Base-by-base conservation (phyloP, 805 yeast species). In the Ogataea angusta region DNA sequence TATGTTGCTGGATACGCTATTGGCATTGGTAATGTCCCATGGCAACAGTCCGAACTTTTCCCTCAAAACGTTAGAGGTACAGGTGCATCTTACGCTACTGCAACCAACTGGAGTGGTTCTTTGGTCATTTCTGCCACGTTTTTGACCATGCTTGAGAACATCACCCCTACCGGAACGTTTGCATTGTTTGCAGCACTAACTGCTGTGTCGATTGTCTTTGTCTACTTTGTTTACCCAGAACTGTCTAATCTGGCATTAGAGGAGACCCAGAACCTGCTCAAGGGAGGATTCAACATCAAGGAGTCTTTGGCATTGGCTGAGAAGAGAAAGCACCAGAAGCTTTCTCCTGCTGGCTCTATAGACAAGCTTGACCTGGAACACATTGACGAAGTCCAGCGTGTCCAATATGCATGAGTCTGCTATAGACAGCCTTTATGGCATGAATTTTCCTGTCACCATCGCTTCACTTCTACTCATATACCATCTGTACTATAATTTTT, bases 21-120 rank as follows among this genome's bases (percentile, higher is more conserved):
- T 51, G 98, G 98, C 52, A 86, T 90, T 52, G 99, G 99, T 67
- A 90, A 91, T 63, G 93, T 88, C 40, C 97, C 98, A 42, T 91
- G 99, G 99, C 96, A 91, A 60, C 97, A 93, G 60, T 84, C 91
- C 42, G 99, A 91, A 66, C 69, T 91, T 57, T 89, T 93, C 68
- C 93, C 97, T 25, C 95, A 90, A 72, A 77, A 80, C 47, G 96
- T 91, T 24, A 80, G 99, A 62, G 95, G 96, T 44, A 73, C 88
- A 34, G 98, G 98, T 46, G 81, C 89, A 8, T 86, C 95, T 43
- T 82, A 78, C 56, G 89, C 96, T 2, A 87, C 97, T 10, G 91
- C 93, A 12, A 81, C 90, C 31, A 91, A 91, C 68, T 91, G 99
- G 99, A 78, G 88, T 5, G 98, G 98, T 37, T 88, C 96, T 17